Evolutionary conservation across 306 rosid genomes (phyloP), one percentile per base, ranked within the genome.

Genomic region (Acacia melanoxylon): DNA sequence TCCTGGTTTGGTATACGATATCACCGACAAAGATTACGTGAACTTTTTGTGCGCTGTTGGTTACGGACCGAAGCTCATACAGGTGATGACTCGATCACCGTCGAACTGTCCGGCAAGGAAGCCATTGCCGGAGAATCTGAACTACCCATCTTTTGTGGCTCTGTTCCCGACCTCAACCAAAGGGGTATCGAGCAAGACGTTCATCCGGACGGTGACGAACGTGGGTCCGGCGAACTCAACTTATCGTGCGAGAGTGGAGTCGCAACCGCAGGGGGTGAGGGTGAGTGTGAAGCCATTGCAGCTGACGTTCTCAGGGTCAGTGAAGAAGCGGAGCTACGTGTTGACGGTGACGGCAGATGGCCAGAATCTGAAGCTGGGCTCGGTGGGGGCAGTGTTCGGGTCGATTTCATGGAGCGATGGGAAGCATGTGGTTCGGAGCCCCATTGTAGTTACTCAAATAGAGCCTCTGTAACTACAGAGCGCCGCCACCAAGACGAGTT

Each of bases 1-100:
- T 52, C 97, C 97, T 9, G 97, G 97, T 8, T 87, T 92, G 24
- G 84, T 90, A 0, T 92, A 86, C 58, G 94, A 92, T 77, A 90
- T 92, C 54, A 78, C 91, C 10, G 82, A 78, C 61, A 72, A 80
- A 2, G 94, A 92, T 65, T 90, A 92, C 5, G 84, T 92, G 2
- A 83, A 59, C 51, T 92, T 87, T 46, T 67, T 92, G 17, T 92
- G 94, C 66, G 54, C 76, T 0, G 70, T 86, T 5, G 92, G 90
- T 5, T 92, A 92, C 45, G 88, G 88, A 4, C 87, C 90, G 0
- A 86, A 88, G 83, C 76, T 87, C 19, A 91, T 91, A 13, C 92
- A 91, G 80, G 92, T 91, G 20, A 81, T 91, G 16, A 88, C 93
- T 17, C 74, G 88, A 54, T 73, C 84, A 10, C 83, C 87, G 3